phyloP scores from a whole-genome alignment of 495 filamentous ascomycete genomes.

The Melanomma pulvis-pyrius region DNA sequence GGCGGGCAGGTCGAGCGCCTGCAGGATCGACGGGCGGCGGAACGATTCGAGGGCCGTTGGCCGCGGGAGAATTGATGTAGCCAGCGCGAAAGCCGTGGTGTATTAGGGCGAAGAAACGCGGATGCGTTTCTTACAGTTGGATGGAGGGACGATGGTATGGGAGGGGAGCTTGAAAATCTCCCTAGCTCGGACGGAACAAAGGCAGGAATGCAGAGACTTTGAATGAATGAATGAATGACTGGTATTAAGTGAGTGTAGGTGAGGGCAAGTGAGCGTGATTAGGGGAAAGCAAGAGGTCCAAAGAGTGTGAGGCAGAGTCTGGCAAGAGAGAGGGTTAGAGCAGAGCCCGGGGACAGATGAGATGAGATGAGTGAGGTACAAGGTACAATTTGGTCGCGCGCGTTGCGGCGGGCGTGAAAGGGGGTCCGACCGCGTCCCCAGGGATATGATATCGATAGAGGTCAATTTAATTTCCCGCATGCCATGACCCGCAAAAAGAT shows the following conservation, averaged over 20 bases:
- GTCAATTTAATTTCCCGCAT: conserved; percentile 33
- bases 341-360: neutral
- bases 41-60: conserved; percentile 37
- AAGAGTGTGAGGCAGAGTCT: conserved; percentile 25
- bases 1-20: conserved; percentile 38
- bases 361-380: conserved; percentile 18
- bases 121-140: conserved; percentile 29
- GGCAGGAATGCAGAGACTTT: neutral
- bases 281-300: neutral
- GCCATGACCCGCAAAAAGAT: conserved; percentile 18
- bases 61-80: conserved; percentile 37
- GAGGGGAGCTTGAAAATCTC: neutral
- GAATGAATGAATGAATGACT: neutral
- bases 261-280: neutral
- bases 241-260: conserved; percentile 6
- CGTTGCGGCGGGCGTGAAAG: conserved; percentile 23
- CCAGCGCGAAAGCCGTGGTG: conserved; percentile 39
- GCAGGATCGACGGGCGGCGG: conserved; percentile 35
- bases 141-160: conserved; percentile 1
- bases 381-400: conserved; percentile 23
- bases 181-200: neutral
- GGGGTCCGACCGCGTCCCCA: conserved; percentile 28
- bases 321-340: conserved; percentile 18
- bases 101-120: conserved; percentile 38
- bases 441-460: conserved; percentile 30